Base-by-base conservation (phyloP, 108 stramenopile species). In the Tribonema minus region DNA sequence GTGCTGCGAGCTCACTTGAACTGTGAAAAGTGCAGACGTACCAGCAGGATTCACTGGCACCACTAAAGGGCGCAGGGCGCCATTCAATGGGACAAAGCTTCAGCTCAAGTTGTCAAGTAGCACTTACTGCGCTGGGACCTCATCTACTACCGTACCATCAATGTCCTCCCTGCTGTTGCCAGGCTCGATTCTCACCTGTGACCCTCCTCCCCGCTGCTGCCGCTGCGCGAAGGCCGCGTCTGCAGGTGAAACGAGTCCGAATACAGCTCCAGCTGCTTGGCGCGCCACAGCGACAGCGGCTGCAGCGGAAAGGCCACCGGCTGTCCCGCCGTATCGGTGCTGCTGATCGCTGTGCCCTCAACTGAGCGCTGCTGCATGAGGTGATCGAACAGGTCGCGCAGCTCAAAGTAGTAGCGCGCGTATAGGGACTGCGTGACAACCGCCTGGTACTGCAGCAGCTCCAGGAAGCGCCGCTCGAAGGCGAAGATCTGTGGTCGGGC, bases 401-500 rank as follows among this genome's bases (percentile, higher is more conserved):
- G 66, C 74, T 83, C 82, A 32, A 83, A 83, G 58, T 83, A 83
- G 65, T 83, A 83, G 7, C 61, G 33, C 1, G 75, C 74, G 41
- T 83, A 83, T 3, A 73, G 62, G 2, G 75, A 39, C 34, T 65
- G 75, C 1, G 72, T 76, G 34, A 83, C 74, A 9, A 37, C 35
- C 9, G 75, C 63, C 36, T 34, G 58, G 58, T 69, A 83, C 40
- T 83, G 59, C 3, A 83, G 28, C 69, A 83, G 66, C 38, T 40
- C 64, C 66, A 83, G 65, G 39, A 73, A 61, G 28, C 25, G 27
- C 32, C 33, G 28, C 69, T 83, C 82, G 35, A 83, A 58, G 29
- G 36, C 12, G n/a, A n/a, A n/a, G n/a, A n/a, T n/a, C n/a, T n/a
- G n/a, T n/a, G n/a, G n/a, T n/a, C n/a, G n/a, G n/a, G n/a, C n/a